Conservation (phyloP, 2,329 filamentous ascomycete species). For the Chaetomium strumarium region DNA sequence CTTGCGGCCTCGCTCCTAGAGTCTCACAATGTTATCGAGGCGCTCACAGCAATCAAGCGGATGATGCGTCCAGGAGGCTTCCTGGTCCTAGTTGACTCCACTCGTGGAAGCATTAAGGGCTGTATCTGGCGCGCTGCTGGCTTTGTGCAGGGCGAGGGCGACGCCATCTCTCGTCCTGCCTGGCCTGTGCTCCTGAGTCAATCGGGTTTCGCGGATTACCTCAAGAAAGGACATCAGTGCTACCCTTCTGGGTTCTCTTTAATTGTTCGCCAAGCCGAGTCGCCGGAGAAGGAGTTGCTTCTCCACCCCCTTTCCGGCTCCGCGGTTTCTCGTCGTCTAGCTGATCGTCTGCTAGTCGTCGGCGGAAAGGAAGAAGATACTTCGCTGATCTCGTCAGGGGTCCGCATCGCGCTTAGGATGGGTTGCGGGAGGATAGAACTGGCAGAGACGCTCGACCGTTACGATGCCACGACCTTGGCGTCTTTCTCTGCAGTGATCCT, state of each 20-base stretch:
- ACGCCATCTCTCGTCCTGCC: constrained; percentile 26
- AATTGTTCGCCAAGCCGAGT: constrained; percentile 34
- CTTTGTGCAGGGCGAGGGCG: neutral
- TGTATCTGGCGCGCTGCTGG: constrained; percentile 17
- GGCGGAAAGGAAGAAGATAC: constrained; percentile 24
- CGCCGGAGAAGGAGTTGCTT: constrained; percentile 21
- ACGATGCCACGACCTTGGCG: constrained; percentile 20
- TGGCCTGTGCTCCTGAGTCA: constrained; percentile 32
- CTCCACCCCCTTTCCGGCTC: constrained; percentile 16
- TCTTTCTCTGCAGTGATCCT: constrained; percentile 31
- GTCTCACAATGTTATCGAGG: neutral
- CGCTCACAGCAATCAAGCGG: constrained; percentile 15
- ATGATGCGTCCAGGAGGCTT: constrained; percentile 30
- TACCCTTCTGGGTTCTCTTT: constrained; percentile 31
- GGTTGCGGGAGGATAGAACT: constrained; percentile 22
- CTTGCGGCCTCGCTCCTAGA: constrained; percentile 24
- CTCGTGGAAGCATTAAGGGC: constrained; percentile 19
- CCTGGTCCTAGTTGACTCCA: constrained; percentile 28
- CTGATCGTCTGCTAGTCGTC: constrained; percentile 30
- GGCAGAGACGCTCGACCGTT: constrained; percentile 26
- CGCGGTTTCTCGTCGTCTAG: constrained; percentile 4
- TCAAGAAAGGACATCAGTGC: constrained; percentile 31
- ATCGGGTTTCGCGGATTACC: constrained; percentile 30
- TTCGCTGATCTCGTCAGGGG: constrained; percentile 15
- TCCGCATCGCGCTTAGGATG: constrained; percentile 22